phyloP scores from a whole-genome alignment of 2,329 filamentous ascomycete species.

The Ambrosiella xylebori region DNA sequence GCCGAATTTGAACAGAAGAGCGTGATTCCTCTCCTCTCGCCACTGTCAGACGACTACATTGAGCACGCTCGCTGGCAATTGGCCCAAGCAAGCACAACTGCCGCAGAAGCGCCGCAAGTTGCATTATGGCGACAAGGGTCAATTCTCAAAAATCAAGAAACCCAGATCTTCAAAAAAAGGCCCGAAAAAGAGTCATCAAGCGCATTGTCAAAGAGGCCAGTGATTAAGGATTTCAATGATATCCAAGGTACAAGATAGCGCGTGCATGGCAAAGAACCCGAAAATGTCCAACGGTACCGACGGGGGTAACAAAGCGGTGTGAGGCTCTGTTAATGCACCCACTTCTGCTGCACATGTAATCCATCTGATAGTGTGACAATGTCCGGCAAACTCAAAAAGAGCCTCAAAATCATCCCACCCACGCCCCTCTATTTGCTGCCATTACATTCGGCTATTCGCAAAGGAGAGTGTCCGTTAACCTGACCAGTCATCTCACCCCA shows the following conservation, averaged over 20 bases:
- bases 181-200: background rate
- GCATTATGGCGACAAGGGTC: background rate
- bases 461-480: background rate
- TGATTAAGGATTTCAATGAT: no score
- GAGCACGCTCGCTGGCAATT: background rate
- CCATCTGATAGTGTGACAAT: background rate
- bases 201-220: background rate
- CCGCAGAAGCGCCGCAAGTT: background rate
- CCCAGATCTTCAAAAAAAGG: background rate
- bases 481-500: background rate
- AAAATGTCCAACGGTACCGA: background rate
- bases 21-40: background rate
- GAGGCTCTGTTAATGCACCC: background rate
- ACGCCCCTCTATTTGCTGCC: background rate
- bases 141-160: background rate
- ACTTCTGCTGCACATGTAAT: background rate
- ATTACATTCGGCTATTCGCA: background rate
- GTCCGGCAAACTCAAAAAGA: background rate
- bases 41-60: slow-evolving; percentile 6
- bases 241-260: background rate
- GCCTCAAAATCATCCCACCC: background rate
- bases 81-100: background rate
- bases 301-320: no score
- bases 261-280: background rate
- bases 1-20: background rate